Evolutionary conservation across 768 basidiomycete species (phyloP).

Genomic region (Strobilomyces echinocephalus): DNA sequence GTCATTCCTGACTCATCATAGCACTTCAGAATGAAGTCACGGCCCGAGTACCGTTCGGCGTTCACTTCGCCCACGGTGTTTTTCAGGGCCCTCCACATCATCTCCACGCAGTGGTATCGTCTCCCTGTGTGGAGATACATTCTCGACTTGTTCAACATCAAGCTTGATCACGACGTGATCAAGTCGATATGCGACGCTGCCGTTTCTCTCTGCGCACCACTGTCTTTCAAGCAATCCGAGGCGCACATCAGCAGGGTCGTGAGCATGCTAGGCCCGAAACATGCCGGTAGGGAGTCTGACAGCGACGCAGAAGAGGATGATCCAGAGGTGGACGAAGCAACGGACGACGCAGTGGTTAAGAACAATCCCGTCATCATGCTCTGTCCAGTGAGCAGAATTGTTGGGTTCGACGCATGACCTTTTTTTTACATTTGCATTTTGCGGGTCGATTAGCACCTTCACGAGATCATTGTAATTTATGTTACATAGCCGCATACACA

Average conservation of each 20-base stretch:
- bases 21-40: slow-evolving; percentile 64
- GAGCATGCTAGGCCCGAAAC: slow-evolving; percentile 59
- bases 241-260: slow-evolving; percentile 44
- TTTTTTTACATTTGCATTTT: neutral
- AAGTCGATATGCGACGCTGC: slow-evolving; percentile 50
- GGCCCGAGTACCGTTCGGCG: slow-evolving; percentile 65
- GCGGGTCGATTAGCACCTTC: neutral
- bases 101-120: slow-evolving; percentile 87
- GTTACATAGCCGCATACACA: slow-evolving; percentile 13
- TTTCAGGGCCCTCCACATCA: slow-evolving; percentile 80
- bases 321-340: slow-evolving; percentile 42
- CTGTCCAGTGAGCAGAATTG: slow-evolving; percentile 52
- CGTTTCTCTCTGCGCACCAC: slow-evolving; percentile 44
- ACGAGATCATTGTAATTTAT: slow-evolving; percentile 21
- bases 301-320: slow-evolving; percentile 57
- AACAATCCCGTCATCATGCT: slow-evolving; percentile 51
- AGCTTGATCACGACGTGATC: slow-evolving; percentile 61
- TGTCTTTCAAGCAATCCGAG: slow-evolving; percentile 40
- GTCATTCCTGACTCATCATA: neutral
- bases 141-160: slow-evolving; percentile 86
- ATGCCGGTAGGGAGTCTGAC: slow-evolving; percentile 48
- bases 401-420: slow-evolving; percentile 47
- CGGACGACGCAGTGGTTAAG: slow-evolving; percentile 38
- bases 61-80: slow-evolving; percentile 78
- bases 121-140: slow-evolving; percentile 91